Evolutionary conservation across 2,329 filamentous ascomycete genomes (phyloP), one percentile per base, ranked within the genome.

Genomic region (Exophiala dermatitidis): DNA sequence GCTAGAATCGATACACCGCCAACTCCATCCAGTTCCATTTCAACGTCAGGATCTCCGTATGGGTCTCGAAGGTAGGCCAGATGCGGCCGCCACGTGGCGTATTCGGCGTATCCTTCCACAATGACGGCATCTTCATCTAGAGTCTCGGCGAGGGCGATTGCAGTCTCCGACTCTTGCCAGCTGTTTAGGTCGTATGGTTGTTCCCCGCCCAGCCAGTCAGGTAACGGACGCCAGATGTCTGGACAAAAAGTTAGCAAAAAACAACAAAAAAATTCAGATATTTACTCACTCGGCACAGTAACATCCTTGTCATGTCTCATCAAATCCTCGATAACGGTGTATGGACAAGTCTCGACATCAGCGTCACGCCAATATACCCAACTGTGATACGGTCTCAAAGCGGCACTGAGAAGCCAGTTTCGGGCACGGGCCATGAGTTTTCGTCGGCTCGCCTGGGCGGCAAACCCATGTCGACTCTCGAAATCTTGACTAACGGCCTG

Each of bases 361-460:
- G 95, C 93, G 73, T 98, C 93, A 71, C 93, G 84, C 93, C 93
- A 98, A 68, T 98, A 98, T 6, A 98, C 93, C 93, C 93, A 98
- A 60, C 90, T 96, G 68, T 98, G 93, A 48, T 93, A 94, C 1
- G 93, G 93, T 41, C 93, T 83, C 50, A 98, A 74, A 26, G 93
- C 91, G 38, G 93, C 91, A 65, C 90, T 96, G 52, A 98, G 74
- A 48, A 98, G 77, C 93, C 93, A 98, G 71, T 98, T 98, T 58
- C 93, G 82, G 47, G 93, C 93, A 72, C 96, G 90, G 0, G 93
- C 93, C 93, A 98, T 98, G 65, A 95, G 79, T 74, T 98, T 98
- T 70, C 93, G 83, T 64, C 93, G 81, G 62, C 85, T 87, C 28
- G 93, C 93, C 71, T 98, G 93, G 1, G 93, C 93, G 31, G 91